Evolutionary conservation across 2,329 filamentous ascomycete genomes (phyloP), one percentile per base, ranked within the genome.

Genomic region (Colletotrichum cuscutae): DNA sequence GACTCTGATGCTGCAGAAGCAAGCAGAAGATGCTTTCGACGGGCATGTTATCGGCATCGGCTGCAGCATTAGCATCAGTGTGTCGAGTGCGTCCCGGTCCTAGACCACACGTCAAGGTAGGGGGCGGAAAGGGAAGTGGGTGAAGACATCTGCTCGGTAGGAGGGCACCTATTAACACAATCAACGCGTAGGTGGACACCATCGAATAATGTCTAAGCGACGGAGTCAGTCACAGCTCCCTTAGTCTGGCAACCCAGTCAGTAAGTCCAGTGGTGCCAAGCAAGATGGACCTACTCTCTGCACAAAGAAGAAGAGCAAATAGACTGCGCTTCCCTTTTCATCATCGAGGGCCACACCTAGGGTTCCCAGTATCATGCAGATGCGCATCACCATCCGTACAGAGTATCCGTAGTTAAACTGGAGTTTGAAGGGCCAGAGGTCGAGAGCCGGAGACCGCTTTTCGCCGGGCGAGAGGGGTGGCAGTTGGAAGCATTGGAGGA

Each of bases 71-170:
- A n/a, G 22, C 53, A 49, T 35, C 53, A 57, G 24, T 42, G 52
- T 9, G 11, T n/a, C 32, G n/a, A 58, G 15, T 13, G 63, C 24
- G 53, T 49, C 15, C 15, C 32, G 42, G 35, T 28, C 52, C 24
- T 32, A 28, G 15, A 12, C n/a, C 26, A 65, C 8, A 35, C 53
- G 32, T 32, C 32, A 65, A 65, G 28, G 15, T 54, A 65, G 9
- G 62, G 46, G 62, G 32, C 49, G 49, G 62, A 37, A 66, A 59
- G 62, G 63, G 62, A 70, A 66, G 62, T 60, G 68, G 68, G 62
- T n/a, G 62, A 42, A 35, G 12, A 26, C 58, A 26, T 13, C 22
- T 32, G 37, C n/a, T 52, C n/a, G 6, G 13, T 42, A 56, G 56
- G 46, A 67, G 28, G 60, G 65, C 52, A 42, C 37, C 37, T 42